Base-by-base conservation (phyloP, 345 rosid genomes). In the Erodium maritimum region DNA sequence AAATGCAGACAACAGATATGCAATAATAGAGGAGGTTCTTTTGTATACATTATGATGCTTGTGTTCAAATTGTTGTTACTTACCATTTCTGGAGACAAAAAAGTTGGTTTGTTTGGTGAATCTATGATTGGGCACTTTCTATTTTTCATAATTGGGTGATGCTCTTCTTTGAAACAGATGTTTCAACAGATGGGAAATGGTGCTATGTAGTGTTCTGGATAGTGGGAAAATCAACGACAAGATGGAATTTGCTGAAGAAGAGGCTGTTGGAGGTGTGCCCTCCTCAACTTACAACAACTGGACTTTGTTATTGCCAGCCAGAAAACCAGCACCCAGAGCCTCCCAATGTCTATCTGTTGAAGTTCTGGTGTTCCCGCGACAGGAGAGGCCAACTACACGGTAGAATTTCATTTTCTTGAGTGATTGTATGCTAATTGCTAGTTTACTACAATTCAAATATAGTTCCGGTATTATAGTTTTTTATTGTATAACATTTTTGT, bases 171-270 rank as follows among this genome's bases (percentile, higher is more conserved):
- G 18, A 25, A 71, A 53, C 51, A 85, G 91, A 85, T 78, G n/a
- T 70, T 34, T 74, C 81, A 23, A 85, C 86, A 16, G 91, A 85
- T 71, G 84, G 91, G 18, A 82, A 85, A 67, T 80, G 91, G 88
- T 78, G 86, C 78, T 85, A 80, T 65, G 0, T 80, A 66, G 76
- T 82, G 64, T 74, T 82, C 55, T 82, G 91, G 91, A 84, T 82
- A 71, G 71, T 56, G 63, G 91, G 86, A 19, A 73, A 78, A 56
- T 61, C 70, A 23, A 64, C 61, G 34, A 77, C 86, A 25, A 71
- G 78, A 64, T 85, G 88, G 91, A 69, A 42, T 71, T 64, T 82
- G 68, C 65, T 82, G 72, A 74, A 85, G 75, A 79, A 68, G 61
- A 71, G 86, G 72, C 74, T 85, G 17, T 63, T 85, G 67, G 91